These are phyloP conservation scores for Fusarium lateritium DNA, from an alignment of 2,329 filamentous ascomycete genomes.

Conservation along the genomic window DNA sequence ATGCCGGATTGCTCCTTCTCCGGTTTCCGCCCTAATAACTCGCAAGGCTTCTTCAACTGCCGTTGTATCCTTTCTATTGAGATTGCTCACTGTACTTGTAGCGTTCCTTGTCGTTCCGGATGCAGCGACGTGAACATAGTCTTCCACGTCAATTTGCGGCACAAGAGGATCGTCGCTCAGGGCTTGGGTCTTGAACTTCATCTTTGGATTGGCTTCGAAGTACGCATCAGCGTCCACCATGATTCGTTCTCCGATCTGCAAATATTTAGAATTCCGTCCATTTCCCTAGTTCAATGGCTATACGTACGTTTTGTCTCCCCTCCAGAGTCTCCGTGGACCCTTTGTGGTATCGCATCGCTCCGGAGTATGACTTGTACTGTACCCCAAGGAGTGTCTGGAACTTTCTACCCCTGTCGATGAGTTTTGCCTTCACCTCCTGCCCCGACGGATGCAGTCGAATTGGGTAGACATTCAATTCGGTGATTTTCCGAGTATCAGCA, in stretches of 20 bases:
- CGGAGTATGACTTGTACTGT: neutral
- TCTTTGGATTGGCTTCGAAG: neutral
- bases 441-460: neutral
- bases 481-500: neutral
- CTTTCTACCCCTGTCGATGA: neutral
- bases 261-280: neutral
- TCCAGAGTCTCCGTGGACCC: neutral
- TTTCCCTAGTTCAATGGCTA: neutral
- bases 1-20: neutral
- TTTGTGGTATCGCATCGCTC: neutral
- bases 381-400: neutral
- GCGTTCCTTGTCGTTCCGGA: neutral
- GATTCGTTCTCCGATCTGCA: neutral
- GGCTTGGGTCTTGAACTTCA: neutral
- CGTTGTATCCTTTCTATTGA: neutral
- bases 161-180: neutral
- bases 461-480: neutral
- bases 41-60: neutral
- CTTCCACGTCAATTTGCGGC: neutral
- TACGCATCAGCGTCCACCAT: neutral
- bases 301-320: neutral
- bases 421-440: neutral
- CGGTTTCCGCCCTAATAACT: neutral
- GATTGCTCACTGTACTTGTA: neutral
- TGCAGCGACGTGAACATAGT: neutral